phyloP scores from a whole-genome alignment of 768 basidiomycete genomes.

The Tricholoma sp. region DNA sequence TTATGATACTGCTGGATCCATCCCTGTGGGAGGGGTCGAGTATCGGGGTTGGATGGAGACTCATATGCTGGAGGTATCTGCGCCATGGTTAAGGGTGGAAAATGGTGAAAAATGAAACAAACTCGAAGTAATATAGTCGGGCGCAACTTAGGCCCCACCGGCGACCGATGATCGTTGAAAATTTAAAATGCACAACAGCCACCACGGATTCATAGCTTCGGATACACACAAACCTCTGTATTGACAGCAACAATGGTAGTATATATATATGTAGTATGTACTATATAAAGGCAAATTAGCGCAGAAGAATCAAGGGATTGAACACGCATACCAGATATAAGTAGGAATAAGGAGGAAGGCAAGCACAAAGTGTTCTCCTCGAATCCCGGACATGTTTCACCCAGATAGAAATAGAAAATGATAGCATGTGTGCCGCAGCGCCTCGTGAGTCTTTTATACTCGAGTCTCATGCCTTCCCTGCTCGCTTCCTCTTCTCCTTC shows the following conservation, averaged over 20 bases:
- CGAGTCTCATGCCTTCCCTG: not conserved
- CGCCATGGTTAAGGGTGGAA: conserved; percentile 29
- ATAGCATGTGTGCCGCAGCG: not conserved
- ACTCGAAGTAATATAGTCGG: not conserved
- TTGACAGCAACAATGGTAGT: too few species aligned
- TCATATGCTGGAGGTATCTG: conserved; percentile 36
- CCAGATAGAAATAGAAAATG: not conserved
- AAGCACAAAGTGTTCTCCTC: not conserved
- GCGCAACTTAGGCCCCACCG: conserved; percentile 3
- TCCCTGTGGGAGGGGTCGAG: conserved; percentile 56
- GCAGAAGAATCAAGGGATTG: not conserved
- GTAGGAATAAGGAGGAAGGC: not conserved
- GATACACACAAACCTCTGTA: too few species aligned
- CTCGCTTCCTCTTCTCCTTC: conserved; percentile 24
- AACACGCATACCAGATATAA: not conserved
- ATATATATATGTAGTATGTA: not conserved
- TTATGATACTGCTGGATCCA: conserved; percentile 66
- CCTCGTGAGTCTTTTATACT: not conserved
- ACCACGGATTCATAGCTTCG: too few species aligned
- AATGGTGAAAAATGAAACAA: conserved; percentile 7
- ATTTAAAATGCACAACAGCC: not conserved
- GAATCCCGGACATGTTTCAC: not conserved
- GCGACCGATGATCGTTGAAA: not conserved
- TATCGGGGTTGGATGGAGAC: conserved; percentile 43
- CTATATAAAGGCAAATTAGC: not conserved